Percentiles rank a stretch among this genome's conserved stretches.
Conservation (phyloP, 768 basidiomycete genomes). For the Boletales sp. region DNA sequence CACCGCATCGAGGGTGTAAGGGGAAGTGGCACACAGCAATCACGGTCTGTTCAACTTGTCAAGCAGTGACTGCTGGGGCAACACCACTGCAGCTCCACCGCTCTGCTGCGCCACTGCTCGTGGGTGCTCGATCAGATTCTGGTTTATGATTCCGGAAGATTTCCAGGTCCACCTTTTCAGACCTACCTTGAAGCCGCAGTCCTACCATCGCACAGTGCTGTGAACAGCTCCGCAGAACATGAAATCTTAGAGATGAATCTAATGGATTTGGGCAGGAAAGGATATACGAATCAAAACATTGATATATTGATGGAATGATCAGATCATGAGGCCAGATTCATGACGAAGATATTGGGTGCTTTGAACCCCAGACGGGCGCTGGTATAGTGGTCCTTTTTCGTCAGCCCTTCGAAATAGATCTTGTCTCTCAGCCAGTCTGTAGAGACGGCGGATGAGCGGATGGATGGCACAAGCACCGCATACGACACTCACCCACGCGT, state of each 20-base stretch:
- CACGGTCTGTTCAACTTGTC: no score
- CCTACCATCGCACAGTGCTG: not conserved
- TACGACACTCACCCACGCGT: conserved; percentile 56
- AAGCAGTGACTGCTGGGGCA: no score
- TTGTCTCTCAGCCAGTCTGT: conserved; percentile 78
- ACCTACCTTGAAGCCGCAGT: no score
- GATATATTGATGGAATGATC: conserved; percentile 3
- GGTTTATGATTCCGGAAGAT: no score
- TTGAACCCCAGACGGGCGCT: conserved; percentile 63
- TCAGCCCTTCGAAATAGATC: conserved; percentile 64
- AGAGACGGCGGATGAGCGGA: conserved; percentile 1
- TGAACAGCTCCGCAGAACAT: not conserved
- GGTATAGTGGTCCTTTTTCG: conserved; percentile 58
- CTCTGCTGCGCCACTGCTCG: no score
- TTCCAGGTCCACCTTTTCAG: no score
- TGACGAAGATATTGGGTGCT: conserved; percentile 77
- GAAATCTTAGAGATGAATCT: not conserved
- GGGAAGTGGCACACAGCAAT: not conserved
- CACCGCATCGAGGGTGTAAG: not conserved
- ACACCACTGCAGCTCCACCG: no score
- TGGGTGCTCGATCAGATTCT: no score
- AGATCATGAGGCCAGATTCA: conserved; percentile 53
- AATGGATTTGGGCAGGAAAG: not conserved
- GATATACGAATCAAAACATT: conserved; percentile 8
- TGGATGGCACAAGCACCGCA: no score